Conservation (phyloP, 2,329 filamentous ascomycete species). For the Chalaropsis thielavioides region DNA sequence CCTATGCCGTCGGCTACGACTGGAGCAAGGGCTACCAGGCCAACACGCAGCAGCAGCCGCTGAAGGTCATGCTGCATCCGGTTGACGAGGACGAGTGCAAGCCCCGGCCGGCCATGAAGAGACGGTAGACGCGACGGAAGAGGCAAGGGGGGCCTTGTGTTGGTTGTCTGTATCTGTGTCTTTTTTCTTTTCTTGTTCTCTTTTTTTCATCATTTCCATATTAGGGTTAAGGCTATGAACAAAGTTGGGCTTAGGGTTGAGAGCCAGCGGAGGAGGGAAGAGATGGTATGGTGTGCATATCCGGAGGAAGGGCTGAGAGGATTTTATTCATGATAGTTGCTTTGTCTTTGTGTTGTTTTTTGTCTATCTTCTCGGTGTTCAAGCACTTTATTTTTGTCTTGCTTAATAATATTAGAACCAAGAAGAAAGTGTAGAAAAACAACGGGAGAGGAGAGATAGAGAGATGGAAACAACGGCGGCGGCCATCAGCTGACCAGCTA, state of each 20-base stretch:
- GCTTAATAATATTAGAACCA: not conserved
- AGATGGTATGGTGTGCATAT: not conserved
- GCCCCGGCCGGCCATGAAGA: constrained; percentile 44
- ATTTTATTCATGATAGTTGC: constrained; percentile 10
- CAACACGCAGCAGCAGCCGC: constrained; percentile 61
- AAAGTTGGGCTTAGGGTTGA: not conserved
- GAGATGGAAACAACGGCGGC: no score
- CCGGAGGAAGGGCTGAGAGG: not conserved
- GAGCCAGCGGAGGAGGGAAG: no score
- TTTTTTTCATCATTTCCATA: not conserved
- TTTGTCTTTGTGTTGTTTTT: not conserved
- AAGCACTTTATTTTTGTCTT: not conserved
- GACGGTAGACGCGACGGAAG: constrained; percentile 38
- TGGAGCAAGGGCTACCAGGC: constrained; percentile 92
- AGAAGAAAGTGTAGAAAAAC: not conserved
- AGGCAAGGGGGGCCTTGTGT: not conserved
- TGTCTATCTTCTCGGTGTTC: not conserved
- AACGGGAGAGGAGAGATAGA: not conserved
- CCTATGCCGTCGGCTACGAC: constrained; percentile 87
- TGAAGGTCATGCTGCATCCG: constrained; percentile 76
- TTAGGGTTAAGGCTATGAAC: not conserved
- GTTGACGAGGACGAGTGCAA: constrained; percentile 50
- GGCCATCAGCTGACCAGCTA: no score
- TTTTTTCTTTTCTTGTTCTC: not conserved
- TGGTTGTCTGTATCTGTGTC: no score